Percentiles rank a stretch among this genome's conserved stretches.
Evolutionary conservation across 805 yeast genomes (phyloP).

Genomic region (Candida vaughaniae): DNA sequence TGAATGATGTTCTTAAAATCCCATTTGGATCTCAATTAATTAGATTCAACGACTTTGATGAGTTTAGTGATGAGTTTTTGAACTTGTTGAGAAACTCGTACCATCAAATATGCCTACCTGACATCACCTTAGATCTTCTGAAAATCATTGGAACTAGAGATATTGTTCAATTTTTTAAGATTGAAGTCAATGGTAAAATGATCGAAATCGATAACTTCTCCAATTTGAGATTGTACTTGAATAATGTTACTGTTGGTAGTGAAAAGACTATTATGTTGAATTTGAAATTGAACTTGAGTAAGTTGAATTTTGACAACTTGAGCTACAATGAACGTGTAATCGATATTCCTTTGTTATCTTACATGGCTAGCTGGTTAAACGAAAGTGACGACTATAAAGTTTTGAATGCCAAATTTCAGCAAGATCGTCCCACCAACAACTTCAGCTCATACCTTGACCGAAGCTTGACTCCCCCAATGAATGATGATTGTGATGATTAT

Average conservation of each 20-base stretch:
- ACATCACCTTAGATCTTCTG: conserved; percentile 19
- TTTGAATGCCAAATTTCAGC: conserved; percentile 9
- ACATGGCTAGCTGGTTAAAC: conserved; percentile 15
- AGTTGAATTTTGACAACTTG: conserved; percentile 13
- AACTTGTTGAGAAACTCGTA: conserved; percentile 13
- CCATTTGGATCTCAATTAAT: conserved; percentile 19
- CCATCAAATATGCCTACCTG: conserved; percentile 23
- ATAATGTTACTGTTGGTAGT: conserved; percentile 10
- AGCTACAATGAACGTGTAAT: conserved; percentile 8
- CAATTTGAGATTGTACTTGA: conserved; percentile 11
- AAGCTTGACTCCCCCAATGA: conserved; percentile 14
- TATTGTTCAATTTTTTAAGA: conserved; percentile 15
- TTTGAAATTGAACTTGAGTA: conserved; percentile 10
- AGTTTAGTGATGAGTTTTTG: conserved; percentile 16
- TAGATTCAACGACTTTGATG: conserved; percentile 18
- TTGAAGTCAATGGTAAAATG: conserved; percentile 25
- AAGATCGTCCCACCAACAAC: conserved; percentile 6
- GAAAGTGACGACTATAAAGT: conserved; percentile 17
- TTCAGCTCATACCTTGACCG: conserved; percentile 9
- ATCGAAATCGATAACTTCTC: conserved; percentile 14
- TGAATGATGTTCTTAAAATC: conserved; percentile 14
- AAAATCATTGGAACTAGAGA: conserved; percentile 16
- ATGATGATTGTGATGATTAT: conserved; percentile 4
- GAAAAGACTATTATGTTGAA: conserved; percentile 14
- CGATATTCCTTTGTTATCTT: conserved; percentile 15